A percentile compares a stretch with the other conserved stretches of the same genome.
These are phyloP conservation scores for Colletotrichum gloeosporioides DNA, from an alignment of 2,329 filamentous ascomycete species.

Conservation along the genomic window DNA sequence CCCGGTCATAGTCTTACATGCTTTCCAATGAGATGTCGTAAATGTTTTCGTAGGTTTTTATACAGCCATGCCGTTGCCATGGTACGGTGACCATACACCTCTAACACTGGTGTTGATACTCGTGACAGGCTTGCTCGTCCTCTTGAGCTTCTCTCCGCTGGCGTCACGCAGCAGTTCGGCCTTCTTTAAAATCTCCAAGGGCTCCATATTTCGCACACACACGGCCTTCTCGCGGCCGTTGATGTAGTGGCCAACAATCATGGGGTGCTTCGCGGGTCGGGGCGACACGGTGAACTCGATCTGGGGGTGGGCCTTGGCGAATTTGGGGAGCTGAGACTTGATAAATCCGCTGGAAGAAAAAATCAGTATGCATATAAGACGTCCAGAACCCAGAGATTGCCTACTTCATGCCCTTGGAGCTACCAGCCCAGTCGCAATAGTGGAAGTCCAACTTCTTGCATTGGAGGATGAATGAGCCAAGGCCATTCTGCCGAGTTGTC, in stretches of 20 bases:
- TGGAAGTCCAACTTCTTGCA: slow-evolving; percentile 96
- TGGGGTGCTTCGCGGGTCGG: slow-evolving; percentile 86
- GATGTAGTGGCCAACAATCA: slow-evolving; percentile 90
- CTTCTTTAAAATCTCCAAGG: slow-evolving; percentile 82
- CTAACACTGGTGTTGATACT: slow-evolving; percentile 71
- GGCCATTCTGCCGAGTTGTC: slow-evolving; percentile 74
- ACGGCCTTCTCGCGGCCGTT: slow-evolving; percentile 87
- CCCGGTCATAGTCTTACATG: slow-evolving; percentile 8
- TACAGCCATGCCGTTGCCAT: slow-evolving; percentile 62
- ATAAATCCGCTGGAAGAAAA: slow-evolving; percentile 72
- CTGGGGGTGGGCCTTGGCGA: slow-evolving; percentile 82
- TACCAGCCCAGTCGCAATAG: slow-evolving; percentile 96
- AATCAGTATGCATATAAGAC: slow-evolving; percentile 28
- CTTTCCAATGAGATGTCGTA: background rate
- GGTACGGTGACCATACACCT: slow-evolving; percentile 75
- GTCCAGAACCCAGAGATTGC: background rate
- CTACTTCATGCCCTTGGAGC: slow-evolving; percentile 94
- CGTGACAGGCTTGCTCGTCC: slow-evolving; percentile 66
- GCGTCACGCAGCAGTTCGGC: slow-evolving; percentile 74
- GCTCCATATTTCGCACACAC: slow-evolving; percentile 86
- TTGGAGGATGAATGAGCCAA: slow-evolving; percentile 95
- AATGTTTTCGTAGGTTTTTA: slow-evolving; percentile 30
- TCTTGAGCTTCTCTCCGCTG: slow-evolving; percentile 76
- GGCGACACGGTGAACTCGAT: slow-evolving; percentile 93
- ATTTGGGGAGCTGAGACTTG: slow-evolving; percentile 74